phyloP scores from a whole-genome alignment of 305 asterid species.

The Rubia peregrina region DNA sequence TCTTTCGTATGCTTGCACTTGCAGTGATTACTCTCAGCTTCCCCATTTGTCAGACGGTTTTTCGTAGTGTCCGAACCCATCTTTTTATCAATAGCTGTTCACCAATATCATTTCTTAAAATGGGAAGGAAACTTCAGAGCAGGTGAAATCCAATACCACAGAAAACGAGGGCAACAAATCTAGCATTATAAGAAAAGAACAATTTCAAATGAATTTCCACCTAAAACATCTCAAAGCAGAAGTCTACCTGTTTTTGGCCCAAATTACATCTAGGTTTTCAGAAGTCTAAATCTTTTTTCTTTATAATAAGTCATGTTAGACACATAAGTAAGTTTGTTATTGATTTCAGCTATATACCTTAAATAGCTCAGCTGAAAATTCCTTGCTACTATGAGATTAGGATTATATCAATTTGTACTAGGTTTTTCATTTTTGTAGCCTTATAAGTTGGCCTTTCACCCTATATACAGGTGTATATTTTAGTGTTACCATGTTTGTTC shows the following conservation, averaged over 20 bases:
- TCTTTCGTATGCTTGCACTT: slow-evolving; percentile 15
- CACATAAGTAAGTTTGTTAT: neutral
- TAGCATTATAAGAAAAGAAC: neutral
- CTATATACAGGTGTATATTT: neutral
- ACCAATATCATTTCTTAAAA: slow-evolving; percentile 24
- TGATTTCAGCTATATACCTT: neutral
- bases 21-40: slow-evolving; percentile 20
- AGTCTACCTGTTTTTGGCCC: neutral
- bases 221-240: neutral
- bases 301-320: neutral
- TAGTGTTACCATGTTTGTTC: neutral
- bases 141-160: neutral
- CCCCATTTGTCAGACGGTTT: slow-evolving; percentile 23
- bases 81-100: slow-evolving; percentile 13
- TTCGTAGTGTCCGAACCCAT: slow-evolving; percentile 19
- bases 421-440: neutral
- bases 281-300: neutral
- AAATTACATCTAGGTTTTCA: neutral
- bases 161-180: neutral
- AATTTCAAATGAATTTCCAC: neutral
- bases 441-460: neutral
- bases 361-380: neutral
- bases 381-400: neutral
- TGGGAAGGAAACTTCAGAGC: slow-evolving; percentile 7
- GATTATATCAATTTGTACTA: too few relatives aligned